phyloP scores from a whole-genome alignment of 169 alveolate species.

The Cryptosporidium felis region DNA sequence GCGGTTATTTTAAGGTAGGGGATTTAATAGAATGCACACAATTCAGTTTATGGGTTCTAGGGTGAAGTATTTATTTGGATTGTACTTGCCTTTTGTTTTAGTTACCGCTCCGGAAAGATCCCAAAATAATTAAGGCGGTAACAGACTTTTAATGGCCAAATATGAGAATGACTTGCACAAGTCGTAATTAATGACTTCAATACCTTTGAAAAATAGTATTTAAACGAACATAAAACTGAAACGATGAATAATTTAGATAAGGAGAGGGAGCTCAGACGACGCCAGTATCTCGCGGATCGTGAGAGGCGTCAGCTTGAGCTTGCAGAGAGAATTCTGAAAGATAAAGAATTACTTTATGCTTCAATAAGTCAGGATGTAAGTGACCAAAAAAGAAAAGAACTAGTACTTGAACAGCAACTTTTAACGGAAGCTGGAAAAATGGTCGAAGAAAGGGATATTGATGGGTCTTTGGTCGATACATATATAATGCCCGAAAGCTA shows the following conservation, averaged over 20 bases:
- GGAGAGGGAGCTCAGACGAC: slow-evolving; percentile 76
- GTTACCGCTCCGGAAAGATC: slow-evolving; percentile 23
- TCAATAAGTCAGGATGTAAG: slow-evolving; percentile 80
- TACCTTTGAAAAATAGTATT: too few relatives aligned
- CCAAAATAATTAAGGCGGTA: slow-evolving; percentile 5
- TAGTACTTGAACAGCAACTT: slow-evolving; percentile 85
- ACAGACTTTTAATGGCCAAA: too few relatives aligned
- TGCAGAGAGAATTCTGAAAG: slow-evolving; percentile 90
- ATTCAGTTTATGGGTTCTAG: too few relatives aligned
- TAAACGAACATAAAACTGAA: too few relatives aligned
- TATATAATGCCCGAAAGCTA: slow-evolving; percentile 87
- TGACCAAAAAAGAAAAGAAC: slow-evolving; percentile 79
- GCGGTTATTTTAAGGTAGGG: too few relatives aligned
- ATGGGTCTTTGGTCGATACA: slow-evolving; percentile 74
- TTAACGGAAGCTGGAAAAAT: slow-evolving; percentile 87
- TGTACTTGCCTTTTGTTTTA: neutral
- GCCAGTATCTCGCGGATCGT: slow-evolving; percentile 92
- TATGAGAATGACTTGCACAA: too few relatives aligned
- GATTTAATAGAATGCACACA: too few relatives aligned
- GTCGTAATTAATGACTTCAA: too few relatives aligned
- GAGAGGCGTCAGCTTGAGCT: slow-evolving; percentile 90
- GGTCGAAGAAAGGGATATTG: slow-evolving; percentile 84
- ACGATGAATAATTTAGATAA: slow-evolving; percentile 32
- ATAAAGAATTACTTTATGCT: slow-evolving; percentile 84
- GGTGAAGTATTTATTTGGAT: too few relatives aligned